Evolutionary conservation across 345 rosid genomes (phyloP).

Genomic region (Diplotaxis tenuifolia): DNA sequence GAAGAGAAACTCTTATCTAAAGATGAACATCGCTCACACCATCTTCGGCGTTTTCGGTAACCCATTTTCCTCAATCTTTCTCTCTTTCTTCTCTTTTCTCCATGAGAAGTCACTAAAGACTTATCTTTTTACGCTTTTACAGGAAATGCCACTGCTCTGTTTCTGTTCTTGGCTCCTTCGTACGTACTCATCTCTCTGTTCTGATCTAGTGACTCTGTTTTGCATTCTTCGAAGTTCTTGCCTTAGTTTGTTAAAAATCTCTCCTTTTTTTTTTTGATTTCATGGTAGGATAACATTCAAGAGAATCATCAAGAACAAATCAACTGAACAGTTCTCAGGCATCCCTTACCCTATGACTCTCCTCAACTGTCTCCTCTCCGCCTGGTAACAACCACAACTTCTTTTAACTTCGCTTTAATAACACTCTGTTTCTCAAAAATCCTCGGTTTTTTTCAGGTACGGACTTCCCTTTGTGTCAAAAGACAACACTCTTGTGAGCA

Average conservation of each 20-base stretch:
- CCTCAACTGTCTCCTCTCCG: constrained; percentile 95
- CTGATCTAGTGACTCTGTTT: neutral
- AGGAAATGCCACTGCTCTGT: constrained; percentile 96
- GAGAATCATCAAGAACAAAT: constrained; percentile 62
- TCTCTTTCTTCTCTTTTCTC: constrained; percentile 15
- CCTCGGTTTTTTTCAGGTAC: constrained; percentile 53
- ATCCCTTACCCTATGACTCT: constrained; percentile 94
- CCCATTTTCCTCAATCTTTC: constrained; percentile 11
- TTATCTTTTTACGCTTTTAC: constrained; percentile 27
- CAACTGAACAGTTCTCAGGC: constrained; percentile 93
- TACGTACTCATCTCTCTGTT: constrained; percentile 32
- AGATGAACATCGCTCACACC: constrained; percentile 69
- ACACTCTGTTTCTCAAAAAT: neutral
- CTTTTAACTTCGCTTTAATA: neutral
- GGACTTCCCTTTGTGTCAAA: constrained; percentile 90
- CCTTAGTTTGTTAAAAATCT: neutral
- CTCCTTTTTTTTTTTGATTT: too few species aligned
- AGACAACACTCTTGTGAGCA: constrained; percentile 70
- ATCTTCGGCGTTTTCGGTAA: constrained; percentile 87
- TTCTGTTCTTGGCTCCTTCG: constrained; percentile 93
- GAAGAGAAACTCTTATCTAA: constrained; percentile 2
- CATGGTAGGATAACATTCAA: constrained; percentile 73
- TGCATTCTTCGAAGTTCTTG: neutral
- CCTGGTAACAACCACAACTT: constrained; percentile 52
- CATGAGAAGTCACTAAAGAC: constrained; percentile 5